Evolutionary conservation across 169 alveolate genomes (phyloP).

Genomic region (Theileria parva): DNA sequence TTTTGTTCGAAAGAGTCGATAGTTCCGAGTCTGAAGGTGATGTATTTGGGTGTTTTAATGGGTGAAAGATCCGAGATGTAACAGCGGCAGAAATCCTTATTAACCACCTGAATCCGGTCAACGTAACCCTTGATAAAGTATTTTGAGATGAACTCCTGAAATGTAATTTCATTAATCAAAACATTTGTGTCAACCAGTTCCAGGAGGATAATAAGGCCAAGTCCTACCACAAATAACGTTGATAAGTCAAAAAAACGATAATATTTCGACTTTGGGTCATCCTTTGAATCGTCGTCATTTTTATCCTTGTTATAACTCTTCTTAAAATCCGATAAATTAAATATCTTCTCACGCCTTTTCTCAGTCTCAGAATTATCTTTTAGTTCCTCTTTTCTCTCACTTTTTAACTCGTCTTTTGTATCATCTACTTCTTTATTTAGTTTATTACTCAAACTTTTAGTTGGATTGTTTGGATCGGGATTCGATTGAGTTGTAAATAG

Average conservation of each 20-base stretch:
- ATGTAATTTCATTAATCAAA: constrained; percentile 77
- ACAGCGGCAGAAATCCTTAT: constrained; percentile 75
- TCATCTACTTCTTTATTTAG: neutral
- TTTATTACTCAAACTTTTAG: too few species aligned
- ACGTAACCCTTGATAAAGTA: constrained; percentile 80
- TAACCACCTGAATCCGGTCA: constrained; percentile 77
- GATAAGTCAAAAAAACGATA: constrained; percentile 51
- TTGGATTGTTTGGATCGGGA: neutral
- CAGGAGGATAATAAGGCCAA: constrained; percentile 53
- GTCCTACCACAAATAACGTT: constrained; percentile 49
- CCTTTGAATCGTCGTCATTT: constrained; percentile 10
- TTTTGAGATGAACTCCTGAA: constrained; percentile 79
- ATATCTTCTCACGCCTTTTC: neutral
- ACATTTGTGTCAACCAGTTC: constrained; percentile 66
- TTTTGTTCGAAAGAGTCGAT: constrained; percentile 76
- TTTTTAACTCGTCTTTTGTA: neutral
- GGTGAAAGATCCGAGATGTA: constrained; percentile 50
- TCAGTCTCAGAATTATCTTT: too few species aligned
- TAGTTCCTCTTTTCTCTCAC: neutral
- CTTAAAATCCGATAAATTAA: neutral
- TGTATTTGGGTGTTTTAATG: constrained; percentile 45
- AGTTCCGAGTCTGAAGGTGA: constrained; percentile 76
- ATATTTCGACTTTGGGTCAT: constrained; percentile 20
- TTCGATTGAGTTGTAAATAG: neutral
- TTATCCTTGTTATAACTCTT: constrained; percentile 13